These are phyloP conservation scores for Sphaerulina populicola DNA, from an alignment of 2,329 filamentous ascomycete species.

Conservation along the genomic window DNA sequence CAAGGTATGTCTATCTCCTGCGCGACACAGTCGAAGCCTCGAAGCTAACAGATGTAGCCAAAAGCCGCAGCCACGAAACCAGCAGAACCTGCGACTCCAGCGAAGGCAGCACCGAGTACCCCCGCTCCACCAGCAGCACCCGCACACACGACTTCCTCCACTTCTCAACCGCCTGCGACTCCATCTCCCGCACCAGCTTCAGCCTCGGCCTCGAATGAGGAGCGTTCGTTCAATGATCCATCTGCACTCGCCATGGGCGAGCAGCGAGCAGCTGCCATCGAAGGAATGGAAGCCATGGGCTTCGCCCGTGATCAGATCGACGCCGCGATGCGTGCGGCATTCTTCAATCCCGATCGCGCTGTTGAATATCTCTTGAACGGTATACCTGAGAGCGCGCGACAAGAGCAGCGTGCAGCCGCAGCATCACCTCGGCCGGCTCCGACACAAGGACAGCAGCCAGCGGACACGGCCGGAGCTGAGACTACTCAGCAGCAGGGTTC, in stretches of 20 bases:
- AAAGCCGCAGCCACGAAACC: conserved; percentile 52
- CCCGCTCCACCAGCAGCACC: conserved; percentile 40
- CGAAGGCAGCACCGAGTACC: conserved; percentile 33
- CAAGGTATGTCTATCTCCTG: conserved; percentile 54
- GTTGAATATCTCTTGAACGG: conserved; percentile 92
- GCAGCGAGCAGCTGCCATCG: conserved; percentile 71
- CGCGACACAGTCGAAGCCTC: background rate
- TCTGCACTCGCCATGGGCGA: conserved; percentile 80
- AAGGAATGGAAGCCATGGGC: conserved; percentile 96
- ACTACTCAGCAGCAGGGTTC: conserved; percentile 66
- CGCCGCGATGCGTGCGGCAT: conserved; percentile 88
- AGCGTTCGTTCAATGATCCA: conserved; percentile 55
- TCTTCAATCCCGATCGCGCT: conserved; percentile 92
- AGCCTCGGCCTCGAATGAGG: conserved; percentile 35
- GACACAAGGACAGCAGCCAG: conserved; percentile 30
- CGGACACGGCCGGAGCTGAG: conserved; percentile 45
- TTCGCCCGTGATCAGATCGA: conserved; percentile 85
- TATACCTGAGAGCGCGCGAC: conserved; percentile 75
- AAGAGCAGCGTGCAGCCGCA: conserved; percentile 53
- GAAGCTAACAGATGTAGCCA: conserved; percentile 45
- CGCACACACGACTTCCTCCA: conserved; percentile 51
- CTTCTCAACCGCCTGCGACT: conserved; percentile 45
- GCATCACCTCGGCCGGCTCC: conserved; percentile 30
- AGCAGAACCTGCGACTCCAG: conserved; percentile 51
- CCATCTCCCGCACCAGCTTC: conserved; percentile 43